A percentile compares a stretch with the other conserved stretches of the same genome.
phyloP scores from a whole-genome alignment of 2,329 filamentous ascomycete species.

The Pseudomassariella vexata region DNA sequence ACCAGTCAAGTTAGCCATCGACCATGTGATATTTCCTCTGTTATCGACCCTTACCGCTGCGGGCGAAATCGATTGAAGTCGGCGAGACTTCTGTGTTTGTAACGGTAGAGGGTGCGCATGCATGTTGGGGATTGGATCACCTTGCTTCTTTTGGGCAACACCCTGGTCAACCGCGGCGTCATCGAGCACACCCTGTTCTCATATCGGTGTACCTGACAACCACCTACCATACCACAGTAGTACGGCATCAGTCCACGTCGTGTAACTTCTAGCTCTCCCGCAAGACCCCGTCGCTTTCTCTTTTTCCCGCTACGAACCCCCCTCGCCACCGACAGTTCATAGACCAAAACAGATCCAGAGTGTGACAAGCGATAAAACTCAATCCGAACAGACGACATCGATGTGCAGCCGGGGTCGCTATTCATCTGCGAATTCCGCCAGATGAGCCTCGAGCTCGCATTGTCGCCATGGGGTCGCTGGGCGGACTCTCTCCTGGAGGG shows the following conservation, averaged over 20 bases:
- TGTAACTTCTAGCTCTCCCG: no score
- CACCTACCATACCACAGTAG: no score
- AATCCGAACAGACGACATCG: neutral
- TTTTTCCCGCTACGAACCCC: no score
- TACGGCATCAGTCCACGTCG: no score
- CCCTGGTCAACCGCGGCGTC: slow-evolving; percentile 8
- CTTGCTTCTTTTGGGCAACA: slow-evolving; percentile 4
- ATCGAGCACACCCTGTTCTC: slow-evolving; percentile 3
- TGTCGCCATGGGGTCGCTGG: slow-evolving; percentile 62
- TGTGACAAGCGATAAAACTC: no score
- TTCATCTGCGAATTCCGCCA: slow-evolving; percentile 23
- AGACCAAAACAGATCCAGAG: no score
- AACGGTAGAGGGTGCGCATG: slow-evolving; percentile 9
- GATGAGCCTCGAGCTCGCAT: slow-evolving; percentile 36
- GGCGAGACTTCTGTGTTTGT: neutral
- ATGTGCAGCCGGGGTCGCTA: slow-evolving; percentile 4
- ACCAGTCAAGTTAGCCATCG: no score
- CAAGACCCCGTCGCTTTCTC: no score
- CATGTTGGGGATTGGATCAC: neutral
- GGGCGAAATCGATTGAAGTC: no score
- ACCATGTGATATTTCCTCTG: no score
- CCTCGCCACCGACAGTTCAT: no score
- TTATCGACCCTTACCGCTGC: no score
- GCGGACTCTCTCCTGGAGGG: slow-evolving; percentile 71
- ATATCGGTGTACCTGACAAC: neutral